Base-by-base conservation (phyloP, 2,329 filamentous ascomycete species). In the Aspergillus spinulosporus region DNA sequence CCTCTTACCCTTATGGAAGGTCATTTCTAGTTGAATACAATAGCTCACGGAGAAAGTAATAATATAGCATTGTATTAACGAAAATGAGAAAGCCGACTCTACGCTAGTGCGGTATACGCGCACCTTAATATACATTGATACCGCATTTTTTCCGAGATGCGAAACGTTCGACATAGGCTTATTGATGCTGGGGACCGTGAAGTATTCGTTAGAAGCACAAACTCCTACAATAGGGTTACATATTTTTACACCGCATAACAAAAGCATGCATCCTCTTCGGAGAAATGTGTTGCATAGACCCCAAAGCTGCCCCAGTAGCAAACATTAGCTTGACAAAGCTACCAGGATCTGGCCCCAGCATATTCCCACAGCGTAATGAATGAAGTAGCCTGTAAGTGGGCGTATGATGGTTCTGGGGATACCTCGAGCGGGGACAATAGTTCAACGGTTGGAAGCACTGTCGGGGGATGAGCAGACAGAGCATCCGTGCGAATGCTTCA, bases 231-330 rank as follows among this genome's bases (percentile, higher is more conserved):
- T 2, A 4, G 9, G 6, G 32, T 46, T 15, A 46, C 40, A 37
- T 15, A 11, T 12, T n/a, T 21, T 52, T 46, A 47, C 42, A 52
- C 50, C n/a, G 50, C 43, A 32, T 46, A 31, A 6, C 34, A 4
- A 8, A 9, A 40, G 12, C 11, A n/a, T 15, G 26, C n/a, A 14
- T 47, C 26, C 21, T 26, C 15, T n/a, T 46, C 26, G 21, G 50
- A 3, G 29, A 31, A n/a, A 47, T 34, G 14, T 37, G 15, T 5
- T 36, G 37, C 28, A 39, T 29, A 32, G 26, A 11, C 29, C n/a
- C 21, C 28, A 5, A 14, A 29, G 5, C 15, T 26, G 29, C 32
- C 34, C 29, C 42, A 32, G 34, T 26, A 47, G 43, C 32, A 52
- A 52, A 47, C 50, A 40, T 6, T 31, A 5, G 21, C 26, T n/a